These are phyloP conservation scores for Dendrothele bispora DNA, from an alignment of 768 basidiomycete species.

Conservation along the genomic window DNA sequence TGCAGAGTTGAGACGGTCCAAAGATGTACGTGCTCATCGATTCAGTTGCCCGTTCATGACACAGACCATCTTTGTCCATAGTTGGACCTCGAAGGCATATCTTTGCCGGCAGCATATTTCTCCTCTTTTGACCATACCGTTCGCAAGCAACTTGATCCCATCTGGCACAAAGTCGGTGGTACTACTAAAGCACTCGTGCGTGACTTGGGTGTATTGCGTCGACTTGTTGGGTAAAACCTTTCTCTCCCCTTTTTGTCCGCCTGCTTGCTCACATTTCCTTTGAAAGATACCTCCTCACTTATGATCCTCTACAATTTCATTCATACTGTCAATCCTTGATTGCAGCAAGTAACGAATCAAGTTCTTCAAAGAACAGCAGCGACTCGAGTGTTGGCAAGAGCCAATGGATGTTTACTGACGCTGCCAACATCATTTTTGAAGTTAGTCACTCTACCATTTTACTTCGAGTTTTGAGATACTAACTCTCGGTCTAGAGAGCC, in stretches of 20 bases:
- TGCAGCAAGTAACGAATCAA: constrained; percentile 56
- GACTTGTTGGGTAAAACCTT: constrained; percentile 77
- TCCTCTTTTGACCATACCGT: constrained; percentile 89
- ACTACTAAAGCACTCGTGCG: constrained; percentile 89
- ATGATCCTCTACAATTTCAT: constrained; percentile 89
- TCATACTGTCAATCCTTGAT: constrained; percentile 88
- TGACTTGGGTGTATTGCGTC: constrained; percentile 83
- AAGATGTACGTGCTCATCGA: constrained; percentile 50
- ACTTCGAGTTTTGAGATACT: no score
- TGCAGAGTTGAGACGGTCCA: constrained; percentile 85
- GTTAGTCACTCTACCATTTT: no score
- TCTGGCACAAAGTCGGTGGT: constrained; percentile 96
- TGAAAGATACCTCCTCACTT: constrained; percentile 89
- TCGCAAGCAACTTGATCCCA: constrained; percentile 83
- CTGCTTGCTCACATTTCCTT: no score
- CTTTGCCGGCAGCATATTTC: constrained; percentile 91
- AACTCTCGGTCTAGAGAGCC: no score
- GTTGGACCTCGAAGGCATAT: constrained; percentile 94
- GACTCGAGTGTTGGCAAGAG: constrained; percentile 53
- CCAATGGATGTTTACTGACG: constrained; percentile 91
- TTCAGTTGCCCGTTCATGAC: neutral
- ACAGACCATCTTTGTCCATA: constrained; percentile 27
- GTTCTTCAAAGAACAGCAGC: constrained; percentile 23
- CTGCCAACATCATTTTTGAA: constrained; percentile 87
- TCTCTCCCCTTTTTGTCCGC: no score